phyloP scores from a whole-genome alignment of 139 green algal genomes.

The Chlorella sorokiniana region DNA sequence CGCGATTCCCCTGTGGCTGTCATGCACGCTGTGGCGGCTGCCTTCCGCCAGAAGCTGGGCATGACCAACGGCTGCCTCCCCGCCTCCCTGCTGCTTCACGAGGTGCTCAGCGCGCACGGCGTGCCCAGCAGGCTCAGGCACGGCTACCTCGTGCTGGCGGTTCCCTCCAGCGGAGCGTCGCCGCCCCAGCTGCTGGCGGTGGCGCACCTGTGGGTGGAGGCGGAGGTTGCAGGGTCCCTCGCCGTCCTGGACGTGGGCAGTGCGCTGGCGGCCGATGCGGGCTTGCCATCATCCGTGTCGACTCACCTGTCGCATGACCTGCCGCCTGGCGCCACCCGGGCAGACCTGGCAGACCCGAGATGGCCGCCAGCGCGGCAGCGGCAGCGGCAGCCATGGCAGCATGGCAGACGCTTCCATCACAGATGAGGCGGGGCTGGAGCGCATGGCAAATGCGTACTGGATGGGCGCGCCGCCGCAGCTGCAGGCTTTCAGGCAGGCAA shows the following conservation, averaged over 20 bases:
- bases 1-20: not conserved
- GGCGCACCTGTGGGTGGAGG: constrained; percentile 3
- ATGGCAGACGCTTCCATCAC: not conserved
- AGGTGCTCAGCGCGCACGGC: not conserved
- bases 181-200: not conserved
- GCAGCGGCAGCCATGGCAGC: not conserved
- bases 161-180: not conserved
- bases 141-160: not conserved
- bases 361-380: not conserved
- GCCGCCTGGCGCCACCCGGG: not conserved
- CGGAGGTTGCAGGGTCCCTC: not conserved
- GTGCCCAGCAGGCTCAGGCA: not conserved
- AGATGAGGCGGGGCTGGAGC: not conserved
- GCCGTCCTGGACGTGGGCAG: not conserved
- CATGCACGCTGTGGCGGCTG: not conserved
- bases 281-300: too few species aligned
- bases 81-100: not conserved
- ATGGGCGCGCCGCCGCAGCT: not conserved
- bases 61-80: constrained; percentile 2
- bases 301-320: not conserved
- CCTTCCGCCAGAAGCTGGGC: not conserved
- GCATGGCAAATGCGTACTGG: too few species aligned
- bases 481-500: not conserved
- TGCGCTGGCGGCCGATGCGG: not conserved
- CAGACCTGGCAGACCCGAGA: not conserved